Percentiles rank a stretch among this genome's conserved stretches.
Conservation (phyloP, 1,139 yeast genomes). For the Debaryomyces subglobosus region DNA sequence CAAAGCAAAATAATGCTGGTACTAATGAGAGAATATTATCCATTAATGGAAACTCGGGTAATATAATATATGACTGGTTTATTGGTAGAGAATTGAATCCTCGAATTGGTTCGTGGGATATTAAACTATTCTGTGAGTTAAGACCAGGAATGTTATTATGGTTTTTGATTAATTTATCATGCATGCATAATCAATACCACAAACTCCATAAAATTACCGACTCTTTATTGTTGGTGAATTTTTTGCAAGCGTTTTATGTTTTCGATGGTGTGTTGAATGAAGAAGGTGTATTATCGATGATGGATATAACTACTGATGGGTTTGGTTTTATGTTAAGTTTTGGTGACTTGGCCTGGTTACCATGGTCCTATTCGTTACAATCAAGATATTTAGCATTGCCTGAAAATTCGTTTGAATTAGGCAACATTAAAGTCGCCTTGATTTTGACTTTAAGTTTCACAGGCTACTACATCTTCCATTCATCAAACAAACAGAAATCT, state of each 20-base stretch:
- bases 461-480: constrained; percentile 84
- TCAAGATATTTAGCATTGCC: constrained; percentile 73
- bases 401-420: constrained; percentile 59
- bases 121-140: constrained; percentile 89
- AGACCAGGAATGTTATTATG: constrained; percentile 93
- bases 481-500: constrained; percentile 83
- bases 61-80: constrained; percentile 85
- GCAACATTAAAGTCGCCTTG: constrained; percentile 38
- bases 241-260: constrained; percentile 79
- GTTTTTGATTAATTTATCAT: constrained; percentile 76
- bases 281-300: constrained; percentile 87
- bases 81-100: constrained; percentile 97
- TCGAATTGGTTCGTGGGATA: constrained; percentile 80
- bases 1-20: constrained; percentile 51
- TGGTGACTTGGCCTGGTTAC: constrained; percentile 94
- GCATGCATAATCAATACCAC: constrained; percentile 80
- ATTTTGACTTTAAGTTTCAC: constrained; percentile 46
- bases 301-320: constrained; percentile 95
- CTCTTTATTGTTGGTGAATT: constrained; percentile 69
- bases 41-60: constrained; percentile 83
- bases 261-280: constrained; percentile 93
- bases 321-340: constrained; percentile 95
- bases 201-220: constrained; percentile 63
- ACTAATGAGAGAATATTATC: constrained; percentile 76
- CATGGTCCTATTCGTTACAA: constrained; percentile 88